phyloP scores from a whole-genome alignment of 306 rosid genomes.

The Casuarina equisetifolia region DNA sequence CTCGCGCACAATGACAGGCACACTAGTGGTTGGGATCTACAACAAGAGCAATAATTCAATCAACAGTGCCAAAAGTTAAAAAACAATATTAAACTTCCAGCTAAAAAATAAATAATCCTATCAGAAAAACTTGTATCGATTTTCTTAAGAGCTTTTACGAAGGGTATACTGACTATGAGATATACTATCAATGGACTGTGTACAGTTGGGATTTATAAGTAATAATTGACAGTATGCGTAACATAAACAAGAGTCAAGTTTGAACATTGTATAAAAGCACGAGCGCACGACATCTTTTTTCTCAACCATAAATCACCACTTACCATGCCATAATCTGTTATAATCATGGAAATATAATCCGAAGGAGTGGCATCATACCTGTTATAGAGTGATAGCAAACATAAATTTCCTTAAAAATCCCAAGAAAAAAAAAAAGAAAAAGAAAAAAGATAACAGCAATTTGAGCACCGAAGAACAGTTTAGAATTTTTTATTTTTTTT shows the following conservation, averaged over 20 bases:
- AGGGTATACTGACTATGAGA: not conserved
- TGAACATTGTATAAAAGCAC: no score
- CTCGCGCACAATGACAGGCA: slow-evolving; percentile 84
- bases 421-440: no score
- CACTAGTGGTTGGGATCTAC: slow-evolving; percentile 87
- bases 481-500: not conserved
- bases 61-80: not conserved
- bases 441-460: not conserved
- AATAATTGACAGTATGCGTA: not conserved
- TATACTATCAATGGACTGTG: not conserved
- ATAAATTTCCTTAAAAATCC: not conserved
- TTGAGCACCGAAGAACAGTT: slow-evolving; percentile 14
- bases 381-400: slow-evolving; percentile 11
- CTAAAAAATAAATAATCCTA: not conserved
- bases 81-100: not conserved
- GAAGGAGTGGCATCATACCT: slow-evolving; percentile 90
- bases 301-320: slow-evolving; percentile 4
- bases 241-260: no score
- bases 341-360: slow-evolving; percentile 75
- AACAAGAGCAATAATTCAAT: slow-evolving; percentile 7
- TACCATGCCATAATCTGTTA: slow-evolving; percentile 96
- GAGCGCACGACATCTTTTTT: no score
- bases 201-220: not conserved
- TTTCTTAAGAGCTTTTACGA: not conserved
- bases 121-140: not conserved